A percentile compares a stretch with the other conserved stretches of the same genome.
These are phyloP conservation scores for Xylaria grammica DNA, from an alignment of 495 filamentous ascomycete species.

Conservation along the genomic window DNA sequence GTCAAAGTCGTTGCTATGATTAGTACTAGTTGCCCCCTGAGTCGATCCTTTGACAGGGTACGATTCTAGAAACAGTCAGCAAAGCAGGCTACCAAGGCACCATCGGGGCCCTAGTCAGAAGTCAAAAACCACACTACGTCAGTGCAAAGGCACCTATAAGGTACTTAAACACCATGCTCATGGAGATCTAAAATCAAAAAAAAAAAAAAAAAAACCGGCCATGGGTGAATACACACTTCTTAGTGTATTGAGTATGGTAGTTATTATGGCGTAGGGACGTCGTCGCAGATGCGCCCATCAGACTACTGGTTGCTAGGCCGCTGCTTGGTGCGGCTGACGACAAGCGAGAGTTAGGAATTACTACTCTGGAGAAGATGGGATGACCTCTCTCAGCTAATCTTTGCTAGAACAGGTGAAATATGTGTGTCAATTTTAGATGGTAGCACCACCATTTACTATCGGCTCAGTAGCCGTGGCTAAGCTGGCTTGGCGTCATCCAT, in stretches of 20 bases:
- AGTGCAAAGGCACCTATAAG: background rate
- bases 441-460: background rate
- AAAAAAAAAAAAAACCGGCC: background rate
- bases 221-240: background rate
- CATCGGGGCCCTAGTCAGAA: conserved; percentile 10
- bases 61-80: conserved; percentile 24
- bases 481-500: conserved; percentile 17
- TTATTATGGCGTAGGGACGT: no score
- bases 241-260: no score
- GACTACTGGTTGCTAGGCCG: no score
- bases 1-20: conserved; percentile 23
- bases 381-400: conserved; percentile 15
- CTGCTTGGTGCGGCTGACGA: conserved; percentile 10
- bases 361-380: background rate
- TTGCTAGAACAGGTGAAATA: background rate
- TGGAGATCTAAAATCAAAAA: no score
- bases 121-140: conserved; percentile 7
- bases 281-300: no score
- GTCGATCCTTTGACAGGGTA: conserved; percentile 22
- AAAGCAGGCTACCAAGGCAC: conserved; percentile 12
- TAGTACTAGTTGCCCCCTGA: conserved; percentile 17
- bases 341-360: conserved; percentile 8
- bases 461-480: conserved; percentile 14
- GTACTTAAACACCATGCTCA: background rate
- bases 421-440: conserved; percentile 13